These are phyloP conservation scores for Ganoderma boninense DNA, from an alignment of 1,284 basidiomycete species.

Conservation along the genomic window DNA sequence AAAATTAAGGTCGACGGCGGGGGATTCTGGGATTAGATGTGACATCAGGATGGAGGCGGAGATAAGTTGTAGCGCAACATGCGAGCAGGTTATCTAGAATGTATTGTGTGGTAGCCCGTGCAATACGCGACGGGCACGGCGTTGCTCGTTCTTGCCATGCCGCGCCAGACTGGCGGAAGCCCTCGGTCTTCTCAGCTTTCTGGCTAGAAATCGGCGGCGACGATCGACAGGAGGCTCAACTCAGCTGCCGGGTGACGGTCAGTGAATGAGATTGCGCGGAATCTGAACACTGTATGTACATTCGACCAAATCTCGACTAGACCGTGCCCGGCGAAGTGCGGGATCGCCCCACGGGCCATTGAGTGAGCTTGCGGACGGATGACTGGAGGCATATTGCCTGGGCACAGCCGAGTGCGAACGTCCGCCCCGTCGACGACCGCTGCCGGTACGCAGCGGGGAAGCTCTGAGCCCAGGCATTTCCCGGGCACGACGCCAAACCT, in stretches of 20 bases:
- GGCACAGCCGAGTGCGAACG: background rate
- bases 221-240: conserved; percentile 7
- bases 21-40: conserved; percentile 63
- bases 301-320: background rate
- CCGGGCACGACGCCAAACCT: background rate
- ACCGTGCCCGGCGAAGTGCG: conserved; percentile 1
- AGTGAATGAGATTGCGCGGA: conserved; percentile 2
- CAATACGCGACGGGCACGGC: background rate
- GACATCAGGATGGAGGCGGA: background rate
- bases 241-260: conserved; percentile 1
- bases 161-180: background rate
- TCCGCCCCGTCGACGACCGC: background rate
- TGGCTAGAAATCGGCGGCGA: background rate
- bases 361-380: background rate
- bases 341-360: background rate
- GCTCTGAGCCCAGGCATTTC: background rate
- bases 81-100: conserved; percentile 2
- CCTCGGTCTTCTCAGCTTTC: conserved; percentile 3
- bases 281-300: background rate
- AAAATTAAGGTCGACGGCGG: conserved; percentile 69
- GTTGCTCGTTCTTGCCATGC: background rate
- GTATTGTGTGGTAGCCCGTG: background rate
- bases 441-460: background rate
- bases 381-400: conserved; percentile 7
- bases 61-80: background rate